phyloP scores from a whole-genome alignment of 192 early-diverging fungal species.

The Kickxella alabastrina region DNA sequence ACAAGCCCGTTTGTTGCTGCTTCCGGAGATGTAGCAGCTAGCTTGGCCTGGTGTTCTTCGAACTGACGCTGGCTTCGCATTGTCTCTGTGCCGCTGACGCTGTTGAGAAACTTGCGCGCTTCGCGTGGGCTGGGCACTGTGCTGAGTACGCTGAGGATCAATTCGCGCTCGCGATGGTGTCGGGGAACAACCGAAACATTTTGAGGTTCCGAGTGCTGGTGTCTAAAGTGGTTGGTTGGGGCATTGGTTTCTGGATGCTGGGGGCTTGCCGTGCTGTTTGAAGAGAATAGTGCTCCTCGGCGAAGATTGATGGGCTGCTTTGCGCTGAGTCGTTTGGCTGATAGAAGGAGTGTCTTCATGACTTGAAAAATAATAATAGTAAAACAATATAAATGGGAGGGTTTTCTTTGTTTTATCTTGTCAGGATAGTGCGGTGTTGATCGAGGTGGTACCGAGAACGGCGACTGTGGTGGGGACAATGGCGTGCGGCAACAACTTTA shows the following conservation, averaged over 20 bases:
- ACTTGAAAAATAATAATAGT: background rate
- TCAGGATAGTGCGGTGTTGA: background rate
- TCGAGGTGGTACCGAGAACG: background rate
- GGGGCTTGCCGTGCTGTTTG: too few relatives aligned
- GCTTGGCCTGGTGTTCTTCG: constrained; percentile 31
- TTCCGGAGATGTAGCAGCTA: constrained; percentile 5
- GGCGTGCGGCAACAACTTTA: background rate
- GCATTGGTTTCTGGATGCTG: too few relatives aligned
- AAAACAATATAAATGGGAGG: background rate
- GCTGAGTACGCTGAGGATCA: constrained; percentile 49
- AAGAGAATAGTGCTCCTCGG: too few relatives aligned
- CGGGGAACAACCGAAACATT: background rate
- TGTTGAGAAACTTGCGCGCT: constrained; percentile 48
- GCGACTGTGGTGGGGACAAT: background rate
- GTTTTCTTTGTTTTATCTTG: background rate
- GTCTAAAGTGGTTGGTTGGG: background rate
- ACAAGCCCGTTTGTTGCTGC: constrained; percentile 9
- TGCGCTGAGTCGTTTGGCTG: too few relatives aligned
- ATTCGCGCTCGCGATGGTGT: constrained; percentile 33
- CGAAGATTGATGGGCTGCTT: too few relatives aligned
- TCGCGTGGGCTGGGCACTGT: constrained; percentile 48
- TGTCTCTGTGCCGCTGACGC: constrained; percentile 39
- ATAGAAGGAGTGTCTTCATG: background rate
- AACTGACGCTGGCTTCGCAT: constrained; percentile 45
- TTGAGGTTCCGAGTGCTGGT: constrained; percentile 1